Percentiles rank a stretch among this genome's conserved stretches.
Evolutionary conservation across 139 green algal species (phyloP).

Genomic region (Parachlorella kessleri): DNA sequence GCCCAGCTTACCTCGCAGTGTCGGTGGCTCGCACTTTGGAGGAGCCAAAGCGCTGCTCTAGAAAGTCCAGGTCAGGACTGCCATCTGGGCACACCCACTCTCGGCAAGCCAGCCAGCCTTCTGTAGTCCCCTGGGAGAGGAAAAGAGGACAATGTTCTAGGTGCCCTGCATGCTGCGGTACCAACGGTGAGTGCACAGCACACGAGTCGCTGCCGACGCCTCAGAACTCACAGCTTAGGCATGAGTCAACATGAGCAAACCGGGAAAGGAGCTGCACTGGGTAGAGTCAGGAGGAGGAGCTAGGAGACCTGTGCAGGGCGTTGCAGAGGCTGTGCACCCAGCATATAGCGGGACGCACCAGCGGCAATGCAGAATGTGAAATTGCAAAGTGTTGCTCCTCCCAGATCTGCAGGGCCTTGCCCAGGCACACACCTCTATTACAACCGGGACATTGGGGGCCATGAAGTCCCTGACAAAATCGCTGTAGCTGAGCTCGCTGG

Average conservation of each 20-base stretch:
- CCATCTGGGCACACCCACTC: conserved; percentile 53
- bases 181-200: not conserved
- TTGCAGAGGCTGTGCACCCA: too few relatives aligned
- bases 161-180: too few relatives aligned
- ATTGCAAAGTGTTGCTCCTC: too few relatives aligned
- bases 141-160: not conserved
- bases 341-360: too few relatives aligned
- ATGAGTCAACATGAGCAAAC: too few relatives aligned
- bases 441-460: conserved; percentile 65
- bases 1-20: conserved; percentile 40
- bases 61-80: conserved; percentile 22
- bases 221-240: too few relatives aligned
- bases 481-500: conserved; percentile 50
- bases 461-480: conserved; percentile 65
- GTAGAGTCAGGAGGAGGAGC: too few relatives aligned
- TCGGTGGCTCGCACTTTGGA: conserved; percentile 51
- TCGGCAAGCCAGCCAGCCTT: conserved; percentile 41
- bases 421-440: conserved; percentile 72
- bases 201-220: too few relatives aligned
- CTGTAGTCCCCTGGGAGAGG: conserved; percentile 33
- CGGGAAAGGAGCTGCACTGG: not conserved
- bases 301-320: too few relatives aligned
- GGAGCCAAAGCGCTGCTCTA: conserved; percentile 46
- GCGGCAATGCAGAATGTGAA: too few relatives aligned
- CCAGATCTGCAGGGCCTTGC: too few relatives aligned